These are phyloP conservation scores for Kwoniella mangroviensis DNA, from an alignment of 768 basidiomycete species.

Conservation along the genomic window DNA sequence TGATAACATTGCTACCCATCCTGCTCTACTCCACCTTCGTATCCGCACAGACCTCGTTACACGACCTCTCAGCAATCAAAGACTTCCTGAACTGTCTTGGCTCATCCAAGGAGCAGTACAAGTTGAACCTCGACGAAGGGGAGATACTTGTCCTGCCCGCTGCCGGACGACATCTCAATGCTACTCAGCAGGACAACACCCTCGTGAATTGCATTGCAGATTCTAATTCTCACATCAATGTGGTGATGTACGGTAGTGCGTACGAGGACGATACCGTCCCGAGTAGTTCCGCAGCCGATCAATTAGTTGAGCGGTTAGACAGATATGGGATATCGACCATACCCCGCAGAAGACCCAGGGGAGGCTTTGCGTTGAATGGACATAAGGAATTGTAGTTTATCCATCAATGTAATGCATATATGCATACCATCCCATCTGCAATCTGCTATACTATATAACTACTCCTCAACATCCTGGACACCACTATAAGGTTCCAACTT, in stretches of 20 bases:
- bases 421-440: too few species aligned
- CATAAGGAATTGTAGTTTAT: too few species aligned
- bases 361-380: too few species aligned
- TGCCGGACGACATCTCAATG: not conserved
- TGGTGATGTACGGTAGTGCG: not conserved
- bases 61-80: not conserved
- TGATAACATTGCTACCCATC: too few species aligned
- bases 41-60: too few species aligned
- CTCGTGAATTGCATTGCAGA: not conserved
- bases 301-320: not conserved
- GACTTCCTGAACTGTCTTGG: not conserved
- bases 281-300: not conserved
- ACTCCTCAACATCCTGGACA: constrained; percentile 71
- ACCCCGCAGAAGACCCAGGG: not conserved
- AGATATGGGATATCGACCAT: not conserved
- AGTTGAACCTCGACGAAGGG: not conserved
- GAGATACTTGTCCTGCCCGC: not conserved
- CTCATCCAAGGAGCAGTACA: not conserved
- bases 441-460: too few species aligned
- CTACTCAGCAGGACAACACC: not conserved
- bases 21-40: too few species aligned
- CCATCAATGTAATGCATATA: too few species aligned
- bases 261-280: not conserved
- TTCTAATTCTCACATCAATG: not conserved
- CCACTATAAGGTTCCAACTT: constrained; percentile 81